These are phyloP conservation scores for Pseudohyphozyma bogoriensis DNA, from an alignment of 768 basidiomycete species.

Conservation along the genomic window DNA sequence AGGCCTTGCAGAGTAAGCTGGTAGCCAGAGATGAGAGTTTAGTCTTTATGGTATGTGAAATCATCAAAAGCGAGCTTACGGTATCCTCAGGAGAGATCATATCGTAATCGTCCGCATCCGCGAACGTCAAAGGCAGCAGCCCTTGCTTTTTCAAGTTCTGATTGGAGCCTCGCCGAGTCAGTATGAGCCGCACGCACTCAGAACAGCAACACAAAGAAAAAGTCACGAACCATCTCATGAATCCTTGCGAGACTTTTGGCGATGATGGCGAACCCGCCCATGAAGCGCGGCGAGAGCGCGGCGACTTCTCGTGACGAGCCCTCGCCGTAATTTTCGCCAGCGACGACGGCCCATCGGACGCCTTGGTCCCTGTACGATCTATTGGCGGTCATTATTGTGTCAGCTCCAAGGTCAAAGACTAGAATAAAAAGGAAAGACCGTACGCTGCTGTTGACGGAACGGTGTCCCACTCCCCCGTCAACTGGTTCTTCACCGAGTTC, in stretches of 20 bases:
- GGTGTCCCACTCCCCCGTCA: slow-evolving; percentile 64
- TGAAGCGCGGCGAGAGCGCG: slow-evolving; percentile 86
- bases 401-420: slow-evolving; percentile 34
- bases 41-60: no score
- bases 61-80: no score
- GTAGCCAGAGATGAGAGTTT: no score
- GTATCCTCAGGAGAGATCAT: no score
- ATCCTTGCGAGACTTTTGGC: slow-evolving; percentile 57
- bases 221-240: slow-evolving; percentile 45
- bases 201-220: neutral
- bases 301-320: slow-evolving; percentile 97
- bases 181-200: neutral
- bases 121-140: slow-evolving; percentile 92
- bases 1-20: slow-evolving; percentile 86
- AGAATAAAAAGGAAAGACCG: no score
- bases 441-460: neutral
- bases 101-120: slow-evolving; percentile 86
- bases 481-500: slow-evolving; percentile 75
- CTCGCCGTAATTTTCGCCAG: slow-evolving; percentile 67
- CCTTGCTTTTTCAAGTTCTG: slow-evolving; percentile 95
- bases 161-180: neutral
- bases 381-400: slow-evolving; percentile 69
- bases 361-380: slow-evolving; percentile 79
- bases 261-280: slow-evolving; percentile 84
- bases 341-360: slow-evolving; percentile 94